Conservation (phyloP, 1,139 yeast species). For the Debaryomyces subglobosus region DNA sequence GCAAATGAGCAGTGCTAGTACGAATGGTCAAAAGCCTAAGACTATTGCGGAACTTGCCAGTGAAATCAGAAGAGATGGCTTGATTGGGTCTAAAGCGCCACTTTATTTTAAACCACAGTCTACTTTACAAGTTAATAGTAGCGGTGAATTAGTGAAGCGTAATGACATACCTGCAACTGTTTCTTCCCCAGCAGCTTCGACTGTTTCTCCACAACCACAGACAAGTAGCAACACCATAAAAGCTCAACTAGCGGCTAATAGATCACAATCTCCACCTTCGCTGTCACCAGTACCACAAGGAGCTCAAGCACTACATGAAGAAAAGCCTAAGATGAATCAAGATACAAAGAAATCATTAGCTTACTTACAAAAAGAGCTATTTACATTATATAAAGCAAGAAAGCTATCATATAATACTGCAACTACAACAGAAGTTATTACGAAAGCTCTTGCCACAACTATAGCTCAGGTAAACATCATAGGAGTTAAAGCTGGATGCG, state of each 20-base stretch:
- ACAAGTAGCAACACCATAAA: slow-evolving; percentile 38
- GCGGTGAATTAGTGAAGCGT: slow-evolving; percentile 13
- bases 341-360: slow-evolving; percentile 67
- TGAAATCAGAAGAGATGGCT: slow-evolving; percentile 50
- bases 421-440: slow-evolving; percentile 75
- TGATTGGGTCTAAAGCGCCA: slow-evolving; percentile 33
- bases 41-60: slow-evolving; percentile 60
- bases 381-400: slow-evolving; percentile 68
- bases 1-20: slow-evolving; percentile 18
- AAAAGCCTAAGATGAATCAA: slow-evolving; percentile 36
- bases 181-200: slow-evolving; percentile 7
- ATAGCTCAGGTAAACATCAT: slow-evolving; percentile 88
- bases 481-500: slow-evolving; percentile 82
- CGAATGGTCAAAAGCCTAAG: slow-evolving; percentile 38
- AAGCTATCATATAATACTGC: slow-evolving; percentile 67
- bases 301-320: slow-evolving; percentile 9
- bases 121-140: slow-evolving; percentile 13
- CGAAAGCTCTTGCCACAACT: slow-evolving; percentile 92
- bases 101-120: slow-evolving; percentile 37
- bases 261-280: slow-evolving; percentile 32
- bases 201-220: slow-evolving; percentile 4
- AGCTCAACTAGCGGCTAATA: slow-evolving; percentile 57
- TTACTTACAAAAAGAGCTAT: slow-evolving; percentile 72
- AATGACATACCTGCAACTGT: slow-evolving; percentile 12
- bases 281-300: slow-evolving; percentile 13